A percentile compares a stretch with the other conserved stretches of the same genome.
These are phyloP conservation scores for Lophiotrema nucula DNA, from an alignment of 495 filamentous ascomycete species.

Conservation along the genomic window DNA sequence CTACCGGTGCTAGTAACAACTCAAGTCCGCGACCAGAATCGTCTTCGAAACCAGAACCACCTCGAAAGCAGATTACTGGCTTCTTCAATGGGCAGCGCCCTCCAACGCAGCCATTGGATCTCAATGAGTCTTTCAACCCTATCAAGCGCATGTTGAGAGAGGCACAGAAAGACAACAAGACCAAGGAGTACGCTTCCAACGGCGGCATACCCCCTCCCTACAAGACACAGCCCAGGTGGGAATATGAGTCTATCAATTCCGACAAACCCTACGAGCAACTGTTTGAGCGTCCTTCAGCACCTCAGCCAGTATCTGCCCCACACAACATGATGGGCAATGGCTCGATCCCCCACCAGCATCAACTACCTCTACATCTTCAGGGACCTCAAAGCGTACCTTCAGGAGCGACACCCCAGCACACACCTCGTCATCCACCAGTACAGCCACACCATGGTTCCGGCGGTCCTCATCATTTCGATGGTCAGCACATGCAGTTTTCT, in stretches of 20 bases:
- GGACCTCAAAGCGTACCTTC: constrained; percentile 32
- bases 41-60: constrained; percentile 48
- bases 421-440: constrained; percentile 36
- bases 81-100: constrained; percentile 55
- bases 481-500: constrained; percentile 82
- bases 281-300: constrained; percentile 63
- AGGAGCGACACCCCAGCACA: constrained; percentile 38
- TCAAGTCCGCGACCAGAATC: constrained; percentile 59
- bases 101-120: constrained; percentile 55
- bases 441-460: constrained; percentile 45
- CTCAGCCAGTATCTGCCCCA: constrained; percentile 62
- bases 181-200: constrained; percentile 57
- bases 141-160: constrained; percentile 70
- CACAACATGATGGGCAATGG: constrained; percentile 60
- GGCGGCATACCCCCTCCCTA: constrained; percentile 75
- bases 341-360: constrained; percentile 71
- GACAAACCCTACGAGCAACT: constrained; percentile 71
- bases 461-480: constrained; percentile 67
- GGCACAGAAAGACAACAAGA: constrained; percentile 46
- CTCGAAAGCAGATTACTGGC: constrained; percentile 43
- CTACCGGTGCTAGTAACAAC: constrained; percentile 55
- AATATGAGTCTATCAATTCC: constrained; percentile 58
- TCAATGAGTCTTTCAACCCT: constrained; percentile 68
- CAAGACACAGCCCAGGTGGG: constrained; percentile 79
- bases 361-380: constrained; percentile 58